Percentiles rank a stretch among this genome's conserved stretches.
Evolutionary conservation across 2,329 filamentous ascomycete genomes (phyloP).

Genomic region (Pseudocercospora crystallina): DNA sequence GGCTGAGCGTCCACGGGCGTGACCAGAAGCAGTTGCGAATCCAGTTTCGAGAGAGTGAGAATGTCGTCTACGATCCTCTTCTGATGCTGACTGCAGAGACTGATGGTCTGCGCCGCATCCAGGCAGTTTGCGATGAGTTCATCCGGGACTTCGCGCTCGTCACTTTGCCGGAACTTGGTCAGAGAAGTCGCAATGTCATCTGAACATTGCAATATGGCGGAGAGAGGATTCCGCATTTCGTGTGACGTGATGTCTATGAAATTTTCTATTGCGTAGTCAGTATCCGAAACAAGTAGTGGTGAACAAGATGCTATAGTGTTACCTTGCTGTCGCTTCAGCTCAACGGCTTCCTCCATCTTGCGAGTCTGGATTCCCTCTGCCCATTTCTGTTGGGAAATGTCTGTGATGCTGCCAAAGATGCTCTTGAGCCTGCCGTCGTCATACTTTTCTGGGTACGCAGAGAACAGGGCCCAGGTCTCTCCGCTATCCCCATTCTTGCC

Average conservation of each 20-base stretch:
- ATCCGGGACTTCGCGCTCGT: constrained; percentile 34
- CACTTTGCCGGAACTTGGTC: constrained; percentile 46
- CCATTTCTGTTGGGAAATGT: constrained; percentile 83
- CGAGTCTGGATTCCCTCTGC: constrained; percentile 77
- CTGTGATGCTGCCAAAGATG: constrained; percentile 78
- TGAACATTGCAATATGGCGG: constrained; percentile 72
- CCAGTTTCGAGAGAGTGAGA: constrained; percentile 71
- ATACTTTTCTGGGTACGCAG: constrained; percentile 71
- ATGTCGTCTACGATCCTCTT: constrained; percentile 77
- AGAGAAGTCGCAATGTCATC: constrained; percentile 66
- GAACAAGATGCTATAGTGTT: constrained; percentile 22
- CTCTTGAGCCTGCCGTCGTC: constrained; percentile 65
- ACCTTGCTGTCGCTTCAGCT: constrained; percentile 72
- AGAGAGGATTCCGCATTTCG: constrained; percentile 67
- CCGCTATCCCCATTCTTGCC: constrained; percentile 57
- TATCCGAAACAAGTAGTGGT: constrained; percentile 23
- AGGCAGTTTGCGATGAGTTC: constrained; percentile 60
- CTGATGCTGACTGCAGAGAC: constrained; percentile 75
- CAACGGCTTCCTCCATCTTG: constrained; percentile 76
- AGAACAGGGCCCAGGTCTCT: constrained; percentile 78
- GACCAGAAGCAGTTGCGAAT: constrained; percentile 71
- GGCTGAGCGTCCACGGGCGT: constrained; percentile 70
- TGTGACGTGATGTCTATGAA: constrained; percentile 45
- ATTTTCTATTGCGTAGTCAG: constrained; percentile 30
- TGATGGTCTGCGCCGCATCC: constrained; percentile 75